Evolutionary conservation across 148 eudicot genomes (phyloP).

Genomic region (Cornus suecica): DNA sequence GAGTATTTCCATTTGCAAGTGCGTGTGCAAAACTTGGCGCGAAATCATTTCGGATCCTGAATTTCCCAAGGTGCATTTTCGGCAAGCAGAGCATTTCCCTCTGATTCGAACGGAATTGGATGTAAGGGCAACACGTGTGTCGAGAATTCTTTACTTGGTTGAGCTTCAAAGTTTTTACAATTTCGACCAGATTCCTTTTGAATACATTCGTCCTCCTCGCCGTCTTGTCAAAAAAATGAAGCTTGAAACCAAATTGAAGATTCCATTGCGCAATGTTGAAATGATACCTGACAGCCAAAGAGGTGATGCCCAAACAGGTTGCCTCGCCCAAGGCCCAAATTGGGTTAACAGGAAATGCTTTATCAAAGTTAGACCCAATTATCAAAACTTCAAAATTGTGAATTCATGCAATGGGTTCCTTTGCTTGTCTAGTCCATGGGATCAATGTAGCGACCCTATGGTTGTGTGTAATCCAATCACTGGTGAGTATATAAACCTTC

Average conservation of each 20-base stretch:
- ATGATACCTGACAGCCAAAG: background rate
- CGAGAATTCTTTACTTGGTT: background rate
- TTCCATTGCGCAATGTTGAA: background rate
- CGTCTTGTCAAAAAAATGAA: background rate
- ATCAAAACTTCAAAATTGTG: too few relatives aligned
- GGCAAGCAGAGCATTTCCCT: background rate
- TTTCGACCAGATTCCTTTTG: too few relatives aligned
- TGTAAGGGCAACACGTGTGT: background rate
- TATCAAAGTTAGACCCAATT: constrained; percentile 1
- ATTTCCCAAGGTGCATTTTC: background rate
- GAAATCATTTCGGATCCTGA: background rate
- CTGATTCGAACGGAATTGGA: background rate
- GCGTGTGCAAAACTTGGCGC: background rate
- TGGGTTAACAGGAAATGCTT: background rate
- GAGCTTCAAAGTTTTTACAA: background rate
- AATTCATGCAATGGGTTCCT: too few relatives aligned
- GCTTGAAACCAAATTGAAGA: background rate
- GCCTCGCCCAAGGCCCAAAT: background rate
- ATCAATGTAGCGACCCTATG: background rate
- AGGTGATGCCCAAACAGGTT: background rate
- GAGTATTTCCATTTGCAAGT: background rate
- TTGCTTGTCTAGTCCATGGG: too few relatives aligned
- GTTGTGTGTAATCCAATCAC: constrained; percentile 23
- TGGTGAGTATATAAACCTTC: constrained; percentile 18
- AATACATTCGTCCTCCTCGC: too few relatives aligned